Percentiles rank a stretch among this genome's conserved stretches.
These are phyloP conservation scores for Setaria viridis DNA, from an alignment of 202 grass and related monocot species.

Conservation along the genomic window DNA sequence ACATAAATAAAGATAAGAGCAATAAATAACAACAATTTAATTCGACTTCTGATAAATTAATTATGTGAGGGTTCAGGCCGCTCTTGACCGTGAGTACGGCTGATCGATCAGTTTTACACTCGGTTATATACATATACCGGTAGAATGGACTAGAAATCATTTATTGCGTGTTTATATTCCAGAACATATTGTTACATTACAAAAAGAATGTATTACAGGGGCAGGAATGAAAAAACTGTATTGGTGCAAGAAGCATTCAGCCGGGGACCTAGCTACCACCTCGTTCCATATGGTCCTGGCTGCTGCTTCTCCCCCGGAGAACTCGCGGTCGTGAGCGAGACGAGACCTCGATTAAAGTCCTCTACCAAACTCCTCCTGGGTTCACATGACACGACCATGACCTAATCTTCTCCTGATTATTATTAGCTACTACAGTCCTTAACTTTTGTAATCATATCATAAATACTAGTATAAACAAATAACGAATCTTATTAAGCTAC, in stretches of 20 bases:
- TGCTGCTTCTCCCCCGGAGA: slow-evolving; percentile 1
- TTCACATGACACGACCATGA: slow-evolving; percentile 43
- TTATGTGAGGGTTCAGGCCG: too few species aligned
- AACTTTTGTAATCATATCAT: neutral
- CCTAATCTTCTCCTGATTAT: slow-evolving; percentile 41
- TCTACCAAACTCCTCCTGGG: slow-evolving; percentile 11
- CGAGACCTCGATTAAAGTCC: slow-evolving; percentile 25
- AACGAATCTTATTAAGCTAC: slow-evolving; percentile 42
- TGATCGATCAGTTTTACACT: neutral
- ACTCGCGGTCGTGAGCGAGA: slow-evolving; percentile 23
- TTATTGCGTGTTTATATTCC: neutral
- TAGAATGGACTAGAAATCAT: neutral
- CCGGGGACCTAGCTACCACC: neutral
- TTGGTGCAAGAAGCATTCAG: neutral
- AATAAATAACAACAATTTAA: too few species aligned
- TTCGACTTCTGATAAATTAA: too few species aligned
- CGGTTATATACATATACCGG: neutral
- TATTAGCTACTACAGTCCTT: neutral
- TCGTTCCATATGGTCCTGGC: slow-evolving; percentile 27
- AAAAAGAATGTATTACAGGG: slow-evolving; percentile 22
- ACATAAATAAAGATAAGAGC: too few species aligned
- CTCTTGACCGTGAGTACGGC: too few species aligned
- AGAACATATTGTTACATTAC: neutral
- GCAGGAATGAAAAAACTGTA: neutral
- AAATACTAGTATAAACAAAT: slow-evolving; percentile 33